These are phyloP conservation scores for Neonectria ditissima DNA, from an alignment of 2,329 filamentous ascomycete species.

Conservation along the genomic window DNA sequence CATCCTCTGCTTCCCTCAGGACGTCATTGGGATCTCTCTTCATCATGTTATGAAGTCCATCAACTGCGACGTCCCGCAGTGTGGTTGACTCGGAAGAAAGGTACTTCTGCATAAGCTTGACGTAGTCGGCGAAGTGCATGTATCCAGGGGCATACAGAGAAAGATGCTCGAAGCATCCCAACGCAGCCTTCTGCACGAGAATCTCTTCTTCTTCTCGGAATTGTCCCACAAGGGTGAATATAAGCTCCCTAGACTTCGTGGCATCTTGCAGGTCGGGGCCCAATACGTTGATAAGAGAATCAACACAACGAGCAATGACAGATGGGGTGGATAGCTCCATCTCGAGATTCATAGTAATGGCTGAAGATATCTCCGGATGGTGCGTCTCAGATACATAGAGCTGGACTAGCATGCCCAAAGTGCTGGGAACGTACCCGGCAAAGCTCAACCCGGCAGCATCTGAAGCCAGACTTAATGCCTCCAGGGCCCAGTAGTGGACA, in stretches of 20 bases:
- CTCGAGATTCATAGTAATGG: constrained; percentile 91
- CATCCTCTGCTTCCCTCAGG: constrained; percentile 77
- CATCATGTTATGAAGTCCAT: constrained; percentile 95
- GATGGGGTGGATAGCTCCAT: constrained; percentile 85
- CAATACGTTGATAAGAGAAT: constrained; percentile 96
- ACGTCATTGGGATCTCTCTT: constrained; percentile 89
- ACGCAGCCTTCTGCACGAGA: constrained; percentile 78
- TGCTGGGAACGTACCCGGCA: constrained; percentile 88
- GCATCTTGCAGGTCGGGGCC: constrained; percentile 95
- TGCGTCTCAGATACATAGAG: constrained; percentile 93
- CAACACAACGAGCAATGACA: constrained; percentile 87
- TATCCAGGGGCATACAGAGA: constrained; percentile 91
- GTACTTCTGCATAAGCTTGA: constrained; percentile 82
- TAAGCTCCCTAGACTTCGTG: constrained; percentile 89
- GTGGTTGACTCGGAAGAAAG: constrained; percentile 76
- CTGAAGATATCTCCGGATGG: constrained; percentile 82
- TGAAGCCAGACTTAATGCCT: constrained; percentile 86
- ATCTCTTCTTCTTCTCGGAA: constrained; percentile 82
- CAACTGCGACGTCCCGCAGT: constrained; percentile 83
- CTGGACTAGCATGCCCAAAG: constrained; percentile 92
- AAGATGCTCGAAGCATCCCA: constrained; percentile 89
- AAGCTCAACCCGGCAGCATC: constrained; percentile 95
- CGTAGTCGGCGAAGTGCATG: constrained; percentile 86
- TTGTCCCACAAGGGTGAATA: constrained; percentile 85
- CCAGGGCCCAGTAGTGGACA: constrained; percentile 96